Percentiles rank a stretch among this genome's conserved stretches.
phyloP scores from a whole-genome alignment of 2,329 filamentous ascomycete species.

The Eurotiales sp. region DNA sequence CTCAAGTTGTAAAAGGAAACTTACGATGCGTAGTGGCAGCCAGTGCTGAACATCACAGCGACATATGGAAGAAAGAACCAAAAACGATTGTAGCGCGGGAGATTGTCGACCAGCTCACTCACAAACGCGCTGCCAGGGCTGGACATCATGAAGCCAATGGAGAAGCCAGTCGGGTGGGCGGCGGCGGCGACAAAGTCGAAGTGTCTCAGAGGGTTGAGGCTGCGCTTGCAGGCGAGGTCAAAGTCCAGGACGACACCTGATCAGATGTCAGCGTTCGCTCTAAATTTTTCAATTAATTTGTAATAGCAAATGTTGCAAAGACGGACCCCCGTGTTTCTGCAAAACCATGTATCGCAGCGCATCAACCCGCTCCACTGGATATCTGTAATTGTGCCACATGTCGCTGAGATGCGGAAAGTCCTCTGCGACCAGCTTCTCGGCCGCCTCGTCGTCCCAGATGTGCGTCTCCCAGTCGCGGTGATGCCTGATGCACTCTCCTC shows the following conservation, averaged over 20 bases:
- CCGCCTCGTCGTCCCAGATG: slow-evolving; percentile 18
- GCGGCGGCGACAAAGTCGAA: slow-evolving; percentile 42
- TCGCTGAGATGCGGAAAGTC: slow-evolving; percentile 18
- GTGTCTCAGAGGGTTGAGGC: slow-evolving; percentile 37
- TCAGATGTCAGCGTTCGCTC: not conserved
- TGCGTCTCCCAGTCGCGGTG: slow-evolving; percentile 18
- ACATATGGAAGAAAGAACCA: slow-evolving; percentile 41
- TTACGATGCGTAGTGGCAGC: slow-evolving; percentile 42
- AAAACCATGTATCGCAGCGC: slow-evolving; percentile 23
- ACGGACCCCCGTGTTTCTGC: slow-evolving; percentile 20
- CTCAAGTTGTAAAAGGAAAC: too few species aligned
- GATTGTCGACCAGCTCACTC: slow-evolving; percentile 29
- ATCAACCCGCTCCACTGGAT: slow-evolving; percentile 22
- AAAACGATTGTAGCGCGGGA: slow-evolving; percentile 33
- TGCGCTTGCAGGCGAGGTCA: slow-evolving; percentile 38
- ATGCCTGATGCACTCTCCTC: slow-evolving; percentile 17
- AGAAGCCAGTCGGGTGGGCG: slow-evolving; percentile 40
- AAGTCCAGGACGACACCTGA: slow-evolving; percentile 30
- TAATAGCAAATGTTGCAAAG: too few species aligned
- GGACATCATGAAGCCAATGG: slow-evolving; percentile 43
- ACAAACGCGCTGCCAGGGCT: slow-evolving; percentile 33
- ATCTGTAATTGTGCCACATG: slow-evolving; percentile 20
- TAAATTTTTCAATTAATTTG: too few species aligned
- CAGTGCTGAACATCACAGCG: slow-evolving; percentile 45
- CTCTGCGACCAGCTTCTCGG: slow-evolving; percentile 16